These are phyloP conservation scores for Aureobasidium sp. DNA, from an alignment of 2,329 filamentous ascomycete genomes.

Conservation along the genomic window DNA sequence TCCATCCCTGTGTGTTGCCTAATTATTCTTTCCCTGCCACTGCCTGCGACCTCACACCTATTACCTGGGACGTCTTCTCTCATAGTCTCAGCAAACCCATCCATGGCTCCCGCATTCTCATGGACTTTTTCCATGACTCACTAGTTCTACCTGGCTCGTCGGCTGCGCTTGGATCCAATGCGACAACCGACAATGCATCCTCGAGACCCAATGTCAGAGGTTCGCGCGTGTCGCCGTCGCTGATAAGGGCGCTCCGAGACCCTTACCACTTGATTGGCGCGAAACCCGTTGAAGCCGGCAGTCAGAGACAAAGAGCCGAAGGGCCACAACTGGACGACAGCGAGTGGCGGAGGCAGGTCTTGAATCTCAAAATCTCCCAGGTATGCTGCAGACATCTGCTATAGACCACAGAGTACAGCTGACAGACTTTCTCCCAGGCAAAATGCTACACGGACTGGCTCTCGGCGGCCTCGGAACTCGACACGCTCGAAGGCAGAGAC, in stretches of 20 bases:
- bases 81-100: background rate
- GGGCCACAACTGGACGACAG: slow-evolving; percentile 29
- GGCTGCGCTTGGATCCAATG: background rate
- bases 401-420: background rate
- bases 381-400: slow-evolving; percentile 39
- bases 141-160: slow-evolving; percentile 13
- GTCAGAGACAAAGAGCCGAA: slow-evolving; percentile 22
- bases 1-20: background rate
- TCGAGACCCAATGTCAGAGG: background rate
- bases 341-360: slow-evolving; percentile 47
- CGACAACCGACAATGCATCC: background rate
- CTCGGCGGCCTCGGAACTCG: slow-evolving; percentile 66
- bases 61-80: background rate
- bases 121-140: slow-evolving; percentile 17
- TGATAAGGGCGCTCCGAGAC: background rate
- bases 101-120: slow-evolving; percentile 15
- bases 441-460: slow-evolving; percentile 66
- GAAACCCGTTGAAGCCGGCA: background rate
- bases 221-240: background rate
- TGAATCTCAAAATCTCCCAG: slow-evolving; percentile 59
- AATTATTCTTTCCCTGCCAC: background rate
- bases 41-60: background rate
- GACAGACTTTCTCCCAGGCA: slow-evolving; percentile 44
- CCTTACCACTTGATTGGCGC: slow-evolving; percentile 7
- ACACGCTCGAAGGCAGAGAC: slow-evolving; percentile 72